These are phyloP conservation scores for Aspergillus novofumigatus DNA, from an alignment of 2,329 filamentous ascomycete species.

Conservation along the genomic window DNA sequence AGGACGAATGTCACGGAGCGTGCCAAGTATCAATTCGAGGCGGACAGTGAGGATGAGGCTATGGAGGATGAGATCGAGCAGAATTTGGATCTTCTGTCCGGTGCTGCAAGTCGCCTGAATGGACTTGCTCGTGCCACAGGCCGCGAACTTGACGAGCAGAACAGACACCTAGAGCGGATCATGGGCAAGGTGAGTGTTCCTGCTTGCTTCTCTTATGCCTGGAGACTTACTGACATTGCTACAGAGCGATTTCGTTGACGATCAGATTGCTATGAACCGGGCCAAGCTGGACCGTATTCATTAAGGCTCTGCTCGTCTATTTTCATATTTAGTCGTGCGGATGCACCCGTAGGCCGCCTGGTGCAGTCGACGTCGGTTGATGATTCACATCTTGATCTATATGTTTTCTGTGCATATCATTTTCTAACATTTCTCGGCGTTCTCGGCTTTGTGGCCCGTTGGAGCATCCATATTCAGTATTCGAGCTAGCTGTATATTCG, in stretches of 20 bases:
- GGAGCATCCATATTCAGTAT: not conserved
- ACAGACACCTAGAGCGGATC: slow-evolving; percentile 72
- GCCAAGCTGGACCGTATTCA: slow-evolving; percentile 60
- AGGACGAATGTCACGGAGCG: slow-evolving; percentile 56
- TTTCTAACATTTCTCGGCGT: slow-evolving; percentile 19
- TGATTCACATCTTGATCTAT: slow-evolving; percentile 12
- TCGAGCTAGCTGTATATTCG: not conserved
- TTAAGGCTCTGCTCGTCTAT: slow-evolving; percentile 16
- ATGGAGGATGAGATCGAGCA: slow-evolving; percentile 69
- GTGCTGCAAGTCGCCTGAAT: slow-evolving; percentile 67
- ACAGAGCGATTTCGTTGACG: slow-evolving; percentile 77
- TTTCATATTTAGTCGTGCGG: not conserved
- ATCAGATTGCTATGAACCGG: slow-evolving; percentile 74
- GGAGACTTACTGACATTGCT: slow-evolving; percentile 18
- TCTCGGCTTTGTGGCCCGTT: slow-evolving; percentile 11
- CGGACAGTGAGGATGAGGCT: slow-evolving; percentile 64
- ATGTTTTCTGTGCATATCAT: slow-evolving; percentile 11
- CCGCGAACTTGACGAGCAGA: slow-evolving; percentile 71
- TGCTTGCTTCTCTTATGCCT: not conserved
- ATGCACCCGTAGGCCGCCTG: slow-evolving; percentile 24
- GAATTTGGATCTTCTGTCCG: slow-evolving; percentile 58
- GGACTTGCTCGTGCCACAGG: slow-evolving; percentile 69
- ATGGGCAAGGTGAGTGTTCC: slow-evolving; percentile 63
- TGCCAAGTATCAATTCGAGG: slow-evolving; percentile 73
- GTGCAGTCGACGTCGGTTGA: slow-evolving; percentile 21